Percentiles rank a stretch among this genome's conserved stretches.
Evolutionary conservation across 1,284 basidiomycete genomes (phyloP).

Genomic region (Puccinia hordei): DNA sequence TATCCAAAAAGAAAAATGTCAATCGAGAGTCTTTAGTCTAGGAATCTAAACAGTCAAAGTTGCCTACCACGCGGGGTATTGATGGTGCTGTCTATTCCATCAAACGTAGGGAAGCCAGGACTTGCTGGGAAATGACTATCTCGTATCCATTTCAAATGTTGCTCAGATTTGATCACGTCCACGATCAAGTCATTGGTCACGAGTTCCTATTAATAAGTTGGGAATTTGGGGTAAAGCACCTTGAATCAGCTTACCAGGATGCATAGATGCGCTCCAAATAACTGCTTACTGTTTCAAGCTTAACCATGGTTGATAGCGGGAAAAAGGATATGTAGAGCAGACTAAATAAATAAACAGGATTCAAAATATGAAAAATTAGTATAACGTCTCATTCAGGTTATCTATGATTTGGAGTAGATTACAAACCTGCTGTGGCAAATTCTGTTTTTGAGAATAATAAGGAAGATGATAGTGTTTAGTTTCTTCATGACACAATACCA

Average conservation of each 20-base stretch:
- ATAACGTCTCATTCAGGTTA: background rate
- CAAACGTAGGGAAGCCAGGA: slow-evolving; percentile 9
- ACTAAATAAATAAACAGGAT: background rate
- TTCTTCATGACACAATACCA: background rate
- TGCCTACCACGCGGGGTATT: background rate
- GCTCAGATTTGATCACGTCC: slow-evolving; percentile 16
- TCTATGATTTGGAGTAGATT: background rate
- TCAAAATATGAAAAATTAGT: background rate
- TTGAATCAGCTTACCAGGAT: background rate
- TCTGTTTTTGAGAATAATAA: background rate
- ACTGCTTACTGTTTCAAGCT: slow-evolving; percentile 21
- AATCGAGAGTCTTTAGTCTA: background rate
- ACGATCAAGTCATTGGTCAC: slow-evolving; percentile 26
- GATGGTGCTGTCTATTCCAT: background rate
- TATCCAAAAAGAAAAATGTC: background rate
- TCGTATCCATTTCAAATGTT: background rate
- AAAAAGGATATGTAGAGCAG: slow-evolving; percentile 23
- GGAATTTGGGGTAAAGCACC: background rate
- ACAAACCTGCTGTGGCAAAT: slow-evolving; percentile 10
- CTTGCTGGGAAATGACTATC: slow-evolving; percentile 4
- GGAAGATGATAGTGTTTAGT: background rate
- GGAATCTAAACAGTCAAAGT: background rate
- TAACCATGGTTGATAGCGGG: slow-evolving; percentile 21
- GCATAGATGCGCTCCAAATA: background rate
- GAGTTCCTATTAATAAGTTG: background rate